A percentile compares a stretch with the other conserved stretches of the same genome.
These are phyloP conservation scores for Microcyclosporella mali DNA, from an alignment of 2,329 filamentous ascomycete genomes.

Conservation along the genomic window DNA sequence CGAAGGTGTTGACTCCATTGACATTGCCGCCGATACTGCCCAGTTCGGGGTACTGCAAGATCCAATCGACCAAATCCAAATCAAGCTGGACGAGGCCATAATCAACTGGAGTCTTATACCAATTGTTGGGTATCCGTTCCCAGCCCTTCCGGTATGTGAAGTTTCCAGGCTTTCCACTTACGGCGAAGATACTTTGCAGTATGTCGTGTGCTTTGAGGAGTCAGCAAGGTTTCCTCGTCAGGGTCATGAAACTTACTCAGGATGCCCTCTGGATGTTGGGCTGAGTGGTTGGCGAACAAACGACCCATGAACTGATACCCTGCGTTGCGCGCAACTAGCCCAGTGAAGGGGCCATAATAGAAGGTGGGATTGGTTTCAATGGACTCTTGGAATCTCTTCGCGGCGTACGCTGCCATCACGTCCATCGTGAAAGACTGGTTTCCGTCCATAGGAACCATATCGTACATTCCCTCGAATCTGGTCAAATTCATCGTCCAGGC, in stretches of 20 bases:
- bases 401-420: slow-evolving; percentile 25
- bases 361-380: slow-evolving; percentile 27
- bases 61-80: slow-evolving; percentile 17
- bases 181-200: slow-evolving; percentile 23
- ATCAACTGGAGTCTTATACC: slow-evolving; percentile 14
- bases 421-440: slow-evolving; percentile 26
- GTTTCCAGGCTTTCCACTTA: slow-evolving; percentile 13
- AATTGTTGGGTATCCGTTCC: slow-evolving; percentile 19
- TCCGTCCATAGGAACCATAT: slow-evolving; percentile 14
- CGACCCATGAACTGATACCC: slow-evolving; percentile 22
- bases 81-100: slow-evolving; percentile 19
- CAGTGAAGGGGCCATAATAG: slow-evolving; percentile 28
- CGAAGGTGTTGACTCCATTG: slow-evolving; percentile 22
- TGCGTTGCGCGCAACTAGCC: slow-evolving; percentile 22
- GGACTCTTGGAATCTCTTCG: slow-evolving; percentile 21
- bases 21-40: slow-evolving; percentile 21
- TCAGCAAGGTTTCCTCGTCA: slow-evolving; percentile 1
- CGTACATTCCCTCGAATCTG: slow-evolving; percentile 46
- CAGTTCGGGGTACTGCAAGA: slow-evolving; percentile 15
- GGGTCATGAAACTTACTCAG: slow-evolving; percentile 23
- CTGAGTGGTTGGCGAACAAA: slow-evolving; percentile 29
- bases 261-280: slow-evolving; percentile 24
- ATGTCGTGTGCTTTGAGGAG: slow-evolving; percentile 12
- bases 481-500: slow-evolving; percentile 48
- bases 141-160: slow-evolving; percentile 19